phyloP scores from a whole-genome alignment of 2,329 filamentous ascomycete species.

The Colletotrichum chrysophilum region DNA sequence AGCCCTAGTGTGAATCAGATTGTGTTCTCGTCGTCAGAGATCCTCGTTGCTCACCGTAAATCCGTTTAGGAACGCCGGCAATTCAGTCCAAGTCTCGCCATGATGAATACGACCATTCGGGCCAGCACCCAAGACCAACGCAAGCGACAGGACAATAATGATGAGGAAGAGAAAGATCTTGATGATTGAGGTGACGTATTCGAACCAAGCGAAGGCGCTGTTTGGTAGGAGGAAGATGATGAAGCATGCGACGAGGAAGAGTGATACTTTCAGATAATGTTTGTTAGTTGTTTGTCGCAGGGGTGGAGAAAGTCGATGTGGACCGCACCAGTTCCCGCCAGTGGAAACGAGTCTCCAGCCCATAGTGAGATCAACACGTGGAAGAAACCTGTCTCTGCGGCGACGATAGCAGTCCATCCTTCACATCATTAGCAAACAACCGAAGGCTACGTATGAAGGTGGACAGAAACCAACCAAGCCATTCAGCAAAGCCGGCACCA shows the following conservation, averaged over 20 bases:
- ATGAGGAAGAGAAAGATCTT: background rate
- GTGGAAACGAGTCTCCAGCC: background rate
- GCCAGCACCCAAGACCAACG: background rate
- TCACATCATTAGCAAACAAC: background rate
- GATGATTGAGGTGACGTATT: background rate
- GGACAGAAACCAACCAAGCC: background rate
- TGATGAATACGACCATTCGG: background rate
- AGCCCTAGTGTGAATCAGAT: background rate
- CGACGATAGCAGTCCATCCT: background rate
- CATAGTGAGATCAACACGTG: background rate
- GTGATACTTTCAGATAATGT: background rate
- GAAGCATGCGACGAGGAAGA: background rate
- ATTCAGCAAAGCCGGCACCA: constrained; percentile 38
- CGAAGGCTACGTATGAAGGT: background rate
- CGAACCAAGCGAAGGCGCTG: background rate
- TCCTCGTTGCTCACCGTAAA: background rate
- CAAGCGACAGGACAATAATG: background rate
- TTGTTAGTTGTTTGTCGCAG: background rate
- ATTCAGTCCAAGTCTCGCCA: background rate
- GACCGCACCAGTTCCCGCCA: background rate
- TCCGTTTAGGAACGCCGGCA: background rate
- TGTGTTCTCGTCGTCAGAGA: background rate
- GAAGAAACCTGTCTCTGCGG: background rate
- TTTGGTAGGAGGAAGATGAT: background rate
- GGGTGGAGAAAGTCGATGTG: background rate